phyloP scores from a whole-genome alignment of 345 rosid genomes.

The Lepidium africanum region DNA sequence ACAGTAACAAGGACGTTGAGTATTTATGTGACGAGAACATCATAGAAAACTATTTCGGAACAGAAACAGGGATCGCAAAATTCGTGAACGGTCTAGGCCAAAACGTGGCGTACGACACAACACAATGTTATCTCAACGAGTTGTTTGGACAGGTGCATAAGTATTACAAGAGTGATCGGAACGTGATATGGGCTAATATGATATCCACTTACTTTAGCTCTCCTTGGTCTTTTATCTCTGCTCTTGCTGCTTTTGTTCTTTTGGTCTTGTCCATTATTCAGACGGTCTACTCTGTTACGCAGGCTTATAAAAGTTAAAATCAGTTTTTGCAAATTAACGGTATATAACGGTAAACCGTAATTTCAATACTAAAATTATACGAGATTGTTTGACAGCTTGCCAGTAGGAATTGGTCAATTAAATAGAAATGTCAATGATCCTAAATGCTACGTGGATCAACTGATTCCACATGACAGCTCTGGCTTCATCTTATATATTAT shows the following conservation, averaged over 20 bases:
- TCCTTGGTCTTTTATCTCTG: slow-evolving; percentile 82
- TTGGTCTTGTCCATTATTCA: slow-evolving; percentile 52
- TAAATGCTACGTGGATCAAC: background rate
- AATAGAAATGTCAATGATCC: slow-evolving; percentile 1
- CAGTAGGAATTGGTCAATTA: background rate
- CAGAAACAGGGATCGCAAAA: slow-evolving; percentile 51
- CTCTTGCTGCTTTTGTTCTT: slow-evolving; percentile 57
- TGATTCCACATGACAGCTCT: slow-evolving; percentile 15
- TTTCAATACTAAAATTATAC: background rate
- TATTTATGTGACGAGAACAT: slow-evolving; percentile 48
- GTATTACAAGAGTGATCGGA: slow-evolving; percentile 47
- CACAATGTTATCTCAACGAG: slow-evolving; percentile 38
- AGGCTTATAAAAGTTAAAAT: background rate
- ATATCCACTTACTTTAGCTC: slow-evolving; percentile 62
- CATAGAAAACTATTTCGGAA: slow-evolving; percentile 63
- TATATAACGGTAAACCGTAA: no score
- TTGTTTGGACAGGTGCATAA: slow-evolving; percentile 49
- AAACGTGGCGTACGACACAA: slow-evolving; percentile 68
- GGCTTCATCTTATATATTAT: no score
- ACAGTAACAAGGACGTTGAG: slow-evolving; percentile 54
- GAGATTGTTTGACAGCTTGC: background rate
- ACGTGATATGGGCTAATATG: slow-evolving; percentile 57
- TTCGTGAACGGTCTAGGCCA: slow-evolving; percentile 57
- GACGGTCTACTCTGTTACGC: slow-evolving; percentile 38
- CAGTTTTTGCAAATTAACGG: background rate